These are phyloP conservation scores for Otatea glauca DNA, from an alignment of 176 grass and related monocot genomes.

Conservation along the genomic window DNA sequence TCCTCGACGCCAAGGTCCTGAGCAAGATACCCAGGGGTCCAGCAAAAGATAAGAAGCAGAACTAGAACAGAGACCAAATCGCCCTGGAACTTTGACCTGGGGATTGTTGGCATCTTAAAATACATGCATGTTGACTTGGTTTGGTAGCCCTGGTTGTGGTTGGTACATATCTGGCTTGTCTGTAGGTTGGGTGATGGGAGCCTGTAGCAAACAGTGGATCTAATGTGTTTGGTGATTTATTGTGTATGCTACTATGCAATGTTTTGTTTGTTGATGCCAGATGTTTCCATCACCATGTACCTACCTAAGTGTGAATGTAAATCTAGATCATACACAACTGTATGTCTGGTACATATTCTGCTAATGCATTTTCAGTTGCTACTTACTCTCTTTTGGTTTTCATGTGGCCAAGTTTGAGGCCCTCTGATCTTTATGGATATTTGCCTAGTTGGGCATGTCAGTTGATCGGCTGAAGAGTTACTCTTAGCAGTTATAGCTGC, in stretches of 20 bases:
- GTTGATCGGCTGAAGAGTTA: too few relatives aligned
- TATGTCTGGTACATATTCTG: background rate
- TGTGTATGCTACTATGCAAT: background rate
- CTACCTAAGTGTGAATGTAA: background rate
- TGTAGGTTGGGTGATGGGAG: background rate
- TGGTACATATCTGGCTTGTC: slow-evolving; percentile 3
- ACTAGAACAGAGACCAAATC: slow-evolving; percentile 27
- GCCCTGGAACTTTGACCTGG: background rate
- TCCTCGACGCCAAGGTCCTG: slow-evolving; percentile 66
- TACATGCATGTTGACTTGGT: slow-evolving; percentile 8
- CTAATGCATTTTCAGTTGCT: background rate
- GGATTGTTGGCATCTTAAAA: background rate
- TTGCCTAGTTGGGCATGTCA: too few relatives aligned
- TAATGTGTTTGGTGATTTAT: slow-evolving; percentile 22
- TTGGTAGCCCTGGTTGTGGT: background rate
- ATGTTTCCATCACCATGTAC: background rate
- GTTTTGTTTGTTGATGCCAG: background rate
- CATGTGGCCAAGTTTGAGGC: background rate
- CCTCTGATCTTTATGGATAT: too few relatives aligned
- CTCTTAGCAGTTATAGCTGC: too few relatives aligned
- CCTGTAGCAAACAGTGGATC: background rate
- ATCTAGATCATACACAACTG: background rate
- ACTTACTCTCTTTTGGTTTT: background rate
- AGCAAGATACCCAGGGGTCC: slow-evolving; percentile 79
- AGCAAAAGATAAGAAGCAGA: slow-evolving; percentile 59